These are phyloP conservation scores for Salix purpurea DNA, from an alignment of 345 rosid species.

Conservation along the genomic window DNA sequence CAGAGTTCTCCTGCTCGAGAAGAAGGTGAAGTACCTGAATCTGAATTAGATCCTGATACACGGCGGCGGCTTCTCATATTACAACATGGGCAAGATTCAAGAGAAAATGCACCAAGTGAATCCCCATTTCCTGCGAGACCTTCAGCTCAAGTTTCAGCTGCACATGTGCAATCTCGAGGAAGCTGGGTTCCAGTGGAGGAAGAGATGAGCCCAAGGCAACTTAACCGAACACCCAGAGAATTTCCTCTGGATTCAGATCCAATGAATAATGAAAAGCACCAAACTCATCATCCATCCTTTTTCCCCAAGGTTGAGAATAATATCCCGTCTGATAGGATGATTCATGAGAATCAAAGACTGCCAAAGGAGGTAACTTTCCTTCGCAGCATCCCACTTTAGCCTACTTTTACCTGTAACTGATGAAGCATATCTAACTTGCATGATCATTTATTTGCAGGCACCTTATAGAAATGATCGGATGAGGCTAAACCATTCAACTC, in stretches of 20 bases:
- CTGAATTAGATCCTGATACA: conserved; percentile 96
- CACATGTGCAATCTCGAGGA: conserved; percentile 58
- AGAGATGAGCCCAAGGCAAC: conserved; percentile 72
- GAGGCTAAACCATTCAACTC: conserved; percentile 39
- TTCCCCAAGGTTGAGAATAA: conserved; percentile 63
- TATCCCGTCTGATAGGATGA: conserved; percentile 59
- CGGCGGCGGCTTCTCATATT: conserved; percentile 95
- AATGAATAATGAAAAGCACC: conserved; percentile 61
- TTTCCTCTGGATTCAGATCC: conserved; percentile 61
- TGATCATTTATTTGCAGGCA: conserved; percentile 44
- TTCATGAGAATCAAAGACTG: conserved; percentile 73
- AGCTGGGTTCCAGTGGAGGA: conserved; percentile 80
- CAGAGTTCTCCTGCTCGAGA: conserved; percentile 94
- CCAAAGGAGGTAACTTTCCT: conserved; percentile 62
- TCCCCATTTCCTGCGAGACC: conserved; percentile 64
- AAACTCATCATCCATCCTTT: conserved; percentile 52
- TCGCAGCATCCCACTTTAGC: not conserved
- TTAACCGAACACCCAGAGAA: conserved; percentile 62
- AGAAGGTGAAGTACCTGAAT: conserved; percentile 99
- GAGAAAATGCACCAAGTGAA: conserved; percentile 67
- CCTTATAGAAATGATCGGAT: conserved; percentile 54
- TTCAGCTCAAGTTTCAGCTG: conserved; percentile 55
- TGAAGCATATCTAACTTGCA: not conserved
- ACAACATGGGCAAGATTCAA: conserved; percentile 92
- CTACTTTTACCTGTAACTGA: not conserved